Base-by-base conservation (phyloP, 768 basidiomycete genomes). In the Harrya chromipes region DNA sequence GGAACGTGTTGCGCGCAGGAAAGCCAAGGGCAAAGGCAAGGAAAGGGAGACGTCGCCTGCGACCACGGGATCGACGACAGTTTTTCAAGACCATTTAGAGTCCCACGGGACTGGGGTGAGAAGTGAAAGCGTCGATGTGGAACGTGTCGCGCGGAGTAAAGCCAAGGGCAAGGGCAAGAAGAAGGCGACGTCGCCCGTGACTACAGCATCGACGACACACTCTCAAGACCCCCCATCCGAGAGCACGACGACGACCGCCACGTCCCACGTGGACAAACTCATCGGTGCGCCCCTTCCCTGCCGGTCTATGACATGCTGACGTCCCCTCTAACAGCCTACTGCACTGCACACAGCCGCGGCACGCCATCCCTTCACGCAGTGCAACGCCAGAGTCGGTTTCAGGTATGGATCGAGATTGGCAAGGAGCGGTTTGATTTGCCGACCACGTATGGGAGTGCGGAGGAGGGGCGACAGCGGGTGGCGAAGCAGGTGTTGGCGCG, bases 371-470 rank as follows among this genome's bases (percentile, higher is more conserved):
- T 77, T 46, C 61, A 67, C 39, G 55, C 71, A 41, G 61, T 67
- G 53, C 46, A 49, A 29, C 34, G 17, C 1, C 40, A 54, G 20
- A 46, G 40, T 19, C 54, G 44, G 12, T 72, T 69, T 46, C 72
- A 69, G 29, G 75, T 75, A 5, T 79, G 77, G 77, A 71, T 77
- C n/a, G 65, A 74, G 49, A 70, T 77, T 36, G 74, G 72, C 16
- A 66, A 65, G 29, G 73, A 74, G 39, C 69, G 71, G 20, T 69
- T 74, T 40, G 75, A 77, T 56, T 65, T 78, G n/a, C 75, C 67
- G 13, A 65, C 64, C 40, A 67, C 61, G 19, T 78, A 75, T 50
- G 47, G 49, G 26, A 73, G 60, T 24, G 54, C 68, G 31, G 67
- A 66, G 31, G 71, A 73, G 52, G 77, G 76, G 16, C 59, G 69